Evolutionary conservation across 2,329 filamentous ascomycete species (phyloP).

Genomic region (Epichloe aotearoae): DNA sequence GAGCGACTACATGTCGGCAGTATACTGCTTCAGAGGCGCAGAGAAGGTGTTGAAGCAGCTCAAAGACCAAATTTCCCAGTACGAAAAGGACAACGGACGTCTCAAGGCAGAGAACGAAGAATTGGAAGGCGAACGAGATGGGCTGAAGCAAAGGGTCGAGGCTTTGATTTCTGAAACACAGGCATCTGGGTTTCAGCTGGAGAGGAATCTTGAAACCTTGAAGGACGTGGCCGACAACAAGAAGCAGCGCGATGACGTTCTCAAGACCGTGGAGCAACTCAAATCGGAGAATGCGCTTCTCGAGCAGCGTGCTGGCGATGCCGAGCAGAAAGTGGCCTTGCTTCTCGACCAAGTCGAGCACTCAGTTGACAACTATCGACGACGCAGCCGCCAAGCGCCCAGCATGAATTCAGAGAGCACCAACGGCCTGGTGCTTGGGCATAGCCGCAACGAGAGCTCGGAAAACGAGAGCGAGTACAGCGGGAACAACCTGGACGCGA

Average conservation of each 20-base stretch:
- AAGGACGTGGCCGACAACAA: constrained; percentile 56
- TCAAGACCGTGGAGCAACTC: constrained; percentile 58
- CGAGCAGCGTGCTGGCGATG: constrained; percentile 74
- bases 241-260: constrained; percentile 54
- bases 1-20: constrained; percentile 93
- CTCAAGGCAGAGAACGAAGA: constrained; percentile 66
- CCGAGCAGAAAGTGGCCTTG: constrained; percentile 84
- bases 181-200: constrained; percentile 51
- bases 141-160: constrained; percentile 55
- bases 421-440: constrained; percentile 27
- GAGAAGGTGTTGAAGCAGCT: constrained; percentile 99
- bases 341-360: constrained; percentile 89
- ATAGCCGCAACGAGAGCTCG: constrained; percentile 42
- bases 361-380: constrained; percentile 88
- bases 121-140: constrained; percentile 63
- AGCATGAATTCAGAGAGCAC: constrained; percentile 26
- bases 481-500: constrained; percentile 32
- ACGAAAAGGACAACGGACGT: constrained; percentile 74
- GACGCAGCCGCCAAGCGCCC: constrained; percentile 49
- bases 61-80: constrained; percentile 90
- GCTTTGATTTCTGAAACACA: constrained; percentile 56
- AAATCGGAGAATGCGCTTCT: constrained; percentile 71
- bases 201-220: constrained; percentile 55
- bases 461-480: constrained; percentile 51
- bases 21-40: constrained; percentile 95